Conservation (phyloP, 805 yeast species). For the Wickerhamomyces alni region DNA sequence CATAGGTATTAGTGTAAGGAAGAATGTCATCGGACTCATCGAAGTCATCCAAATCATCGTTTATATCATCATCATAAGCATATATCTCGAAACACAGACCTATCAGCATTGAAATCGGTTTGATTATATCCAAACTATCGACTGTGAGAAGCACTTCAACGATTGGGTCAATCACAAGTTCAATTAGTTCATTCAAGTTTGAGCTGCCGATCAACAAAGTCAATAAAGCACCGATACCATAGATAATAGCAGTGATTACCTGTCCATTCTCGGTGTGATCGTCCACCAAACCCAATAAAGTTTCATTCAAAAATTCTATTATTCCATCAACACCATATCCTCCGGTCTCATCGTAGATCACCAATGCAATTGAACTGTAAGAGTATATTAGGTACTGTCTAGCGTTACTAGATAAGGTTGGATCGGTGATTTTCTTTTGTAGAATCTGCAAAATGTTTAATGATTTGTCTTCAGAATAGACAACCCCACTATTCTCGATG, state of each 20-base stretch:
- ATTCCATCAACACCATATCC: constrained; percentile 21
- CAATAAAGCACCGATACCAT: constrained; percentile 20
- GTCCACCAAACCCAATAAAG: constrained; percentile 7
- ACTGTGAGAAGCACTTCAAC: constrained; percentile 14
- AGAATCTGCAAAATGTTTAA: constrained; percentile 12
- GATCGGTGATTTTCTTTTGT: constrained; percentile 15
- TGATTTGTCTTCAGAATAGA: constrained; percentile 12
- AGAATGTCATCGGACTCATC: constrained; percentile 39
- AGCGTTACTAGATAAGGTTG: constrained; percentile 8
- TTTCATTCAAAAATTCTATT: constrained; percentile 13
- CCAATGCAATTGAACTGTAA: constrained; percentile 16
- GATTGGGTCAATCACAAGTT: constrained; percentile 15
- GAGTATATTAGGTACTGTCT: constrained; percentile 19
- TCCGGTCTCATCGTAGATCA: constrained; percentile 21
- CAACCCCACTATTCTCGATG: constrained; percentile 17
- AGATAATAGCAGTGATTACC: constrained; percentile 15
- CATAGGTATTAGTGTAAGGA: constrained; percentile 51
- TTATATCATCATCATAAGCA: constrained; percentile 34
- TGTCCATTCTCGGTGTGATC: constrained; percentile 9
- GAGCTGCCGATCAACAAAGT: constrained; percentile 13
- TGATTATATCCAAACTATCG: constrained; percentile 15
- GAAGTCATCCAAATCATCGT: constrained; percentile 28
- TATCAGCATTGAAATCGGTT: constrained; percentile 21
- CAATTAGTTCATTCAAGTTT: constrained; percentile 15
- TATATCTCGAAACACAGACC: constrained; percentile 21